phyloP scores from a whole-genome alignment of 139 green algal species.

The Chlorella sp. region DNA sequence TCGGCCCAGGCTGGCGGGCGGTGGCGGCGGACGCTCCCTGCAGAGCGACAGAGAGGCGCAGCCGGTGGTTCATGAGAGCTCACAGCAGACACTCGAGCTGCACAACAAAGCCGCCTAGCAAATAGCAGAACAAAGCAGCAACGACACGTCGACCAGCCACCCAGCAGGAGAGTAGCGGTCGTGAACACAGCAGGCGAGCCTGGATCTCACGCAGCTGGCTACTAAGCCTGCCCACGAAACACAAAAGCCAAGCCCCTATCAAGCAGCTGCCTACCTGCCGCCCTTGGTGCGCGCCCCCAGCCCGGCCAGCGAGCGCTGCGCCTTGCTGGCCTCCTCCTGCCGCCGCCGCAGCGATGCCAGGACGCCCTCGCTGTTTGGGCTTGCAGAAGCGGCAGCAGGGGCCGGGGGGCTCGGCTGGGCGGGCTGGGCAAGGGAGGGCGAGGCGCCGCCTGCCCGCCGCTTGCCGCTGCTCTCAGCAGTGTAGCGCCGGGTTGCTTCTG shows the following conservation, averaged over 20 bases:
- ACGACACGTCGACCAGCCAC: too few species aligned
- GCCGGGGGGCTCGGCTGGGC: neutral
- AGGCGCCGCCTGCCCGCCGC: neutral
- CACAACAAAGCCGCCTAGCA: too few species aligned
- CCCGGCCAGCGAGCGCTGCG: neutral
- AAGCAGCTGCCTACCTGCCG: neutral
- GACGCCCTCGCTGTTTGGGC: neutral
- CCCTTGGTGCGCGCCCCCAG: neutral
- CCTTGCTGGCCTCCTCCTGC: neutral
- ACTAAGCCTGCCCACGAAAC: too few species aligned
- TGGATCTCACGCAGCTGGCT: too few species aligned
- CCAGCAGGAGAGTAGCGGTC: too few species aligned
- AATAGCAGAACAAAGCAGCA: too few species aligned
- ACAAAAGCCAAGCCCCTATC: too few species aligned
- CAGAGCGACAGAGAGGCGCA: neutral
- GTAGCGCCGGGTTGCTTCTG: too few species aligned
- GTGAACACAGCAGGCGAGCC: too few species aligned
- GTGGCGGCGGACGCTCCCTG: neutral
- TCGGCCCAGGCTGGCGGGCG: neutral
- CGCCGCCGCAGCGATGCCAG: neutral
- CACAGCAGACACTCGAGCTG: too few species aligned
- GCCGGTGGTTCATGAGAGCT: too few species aligned
- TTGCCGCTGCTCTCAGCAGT: neutral
- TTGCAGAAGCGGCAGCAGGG: neutral
- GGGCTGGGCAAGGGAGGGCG: neutral